A percentile compares a stretch with the other conserved stretches of the same genome.
Conservation (phyloP, 345 rosid species). For the Firmiana major region DNA sequence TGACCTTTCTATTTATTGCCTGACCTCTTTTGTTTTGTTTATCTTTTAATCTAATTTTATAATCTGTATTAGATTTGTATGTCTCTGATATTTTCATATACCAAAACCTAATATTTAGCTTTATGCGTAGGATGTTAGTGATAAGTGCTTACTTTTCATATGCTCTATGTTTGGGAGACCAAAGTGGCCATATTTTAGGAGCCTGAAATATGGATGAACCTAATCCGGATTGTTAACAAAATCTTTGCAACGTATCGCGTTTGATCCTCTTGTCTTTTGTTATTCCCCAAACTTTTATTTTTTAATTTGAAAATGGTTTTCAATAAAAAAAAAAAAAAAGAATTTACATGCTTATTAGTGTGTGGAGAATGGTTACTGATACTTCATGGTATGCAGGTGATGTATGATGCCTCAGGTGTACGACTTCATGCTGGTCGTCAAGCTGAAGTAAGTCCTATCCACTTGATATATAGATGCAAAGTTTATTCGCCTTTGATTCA, state of each 20-base stretch:
- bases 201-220: background rate
- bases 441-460: conserved; percentile 65
- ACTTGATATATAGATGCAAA: background rate
- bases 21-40: background rate
- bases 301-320: background rate
- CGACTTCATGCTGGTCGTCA: conserved; percentile 98
- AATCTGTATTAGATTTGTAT: background rate
- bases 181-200: background rate
- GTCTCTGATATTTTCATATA: too few relatives aligned
- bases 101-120: background rate
- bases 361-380: background rate
- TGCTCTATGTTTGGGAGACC: background rate
- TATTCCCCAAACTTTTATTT: background rate
- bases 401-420: conserved; percentile 97
- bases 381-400: conserved; percentile 49
- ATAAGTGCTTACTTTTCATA: background rate
- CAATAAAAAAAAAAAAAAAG: background rate
- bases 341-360: background rate
- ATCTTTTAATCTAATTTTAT: too few relatives aligned
- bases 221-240: background rate
- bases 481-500: conserved; percentile 7
- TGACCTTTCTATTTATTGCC: background rate
- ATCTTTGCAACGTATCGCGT: background rate
- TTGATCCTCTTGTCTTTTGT: background rate
- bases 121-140: background rate